These are phyloP conservation scores for Senna tora DNA, from an alignment of 306 rosid species.

Conservation along the genomic window DNA sequence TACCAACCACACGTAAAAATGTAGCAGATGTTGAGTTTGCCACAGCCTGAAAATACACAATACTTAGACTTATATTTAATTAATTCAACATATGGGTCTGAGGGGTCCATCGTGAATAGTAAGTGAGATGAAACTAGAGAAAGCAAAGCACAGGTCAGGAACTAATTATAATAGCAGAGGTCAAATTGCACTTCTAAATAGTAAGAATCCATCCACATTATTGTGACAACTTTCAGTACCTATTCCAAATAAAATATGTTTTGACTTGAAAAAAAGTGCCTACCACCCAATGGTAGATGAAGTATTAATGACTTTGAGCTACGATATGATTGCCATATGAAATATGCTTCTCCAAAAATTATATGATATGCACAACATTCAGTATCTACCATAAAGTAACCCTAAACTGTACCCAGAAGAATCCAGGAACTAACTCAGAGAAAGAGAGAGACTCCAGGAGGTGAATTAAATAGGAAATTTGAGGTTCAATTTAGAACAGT, in stretches of 20 bases:
- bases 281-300: too few relatives aligned
- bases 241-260: constrained; percentile 8
- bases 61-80: constrained; percentile 14
- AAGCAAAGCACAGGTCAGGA: background rate
- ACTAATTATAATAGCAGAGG: constrained; percentile 1
- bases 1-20: constrained; percentile 97
- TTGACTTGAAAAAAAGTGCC: background rate
- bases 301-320: too few relatives aligned
- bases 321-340: too few relatives aligned
- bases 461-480: background rate
- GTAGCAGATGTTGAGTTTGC: constrained; percentile 99
- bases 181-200: background rate
- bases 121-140: background rate
- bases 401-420: background rate
- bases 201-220: background rate
- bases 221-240: background rate
- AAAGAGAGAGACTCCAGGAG: background rate
- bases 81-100: background rate
- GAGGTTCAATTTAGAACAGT: background rate
- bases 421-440: background rate
- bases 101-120: background rate
- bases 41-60: constrained; percentile 73
- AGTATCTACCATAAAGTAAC: background rate
- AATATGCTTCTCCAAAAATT: too few relatives aligned
- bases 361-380: background rate